Base-by-base conservation (phyloP, 352 stramenopile genomes). In the Salisapilia sapeloensis region DNA sequence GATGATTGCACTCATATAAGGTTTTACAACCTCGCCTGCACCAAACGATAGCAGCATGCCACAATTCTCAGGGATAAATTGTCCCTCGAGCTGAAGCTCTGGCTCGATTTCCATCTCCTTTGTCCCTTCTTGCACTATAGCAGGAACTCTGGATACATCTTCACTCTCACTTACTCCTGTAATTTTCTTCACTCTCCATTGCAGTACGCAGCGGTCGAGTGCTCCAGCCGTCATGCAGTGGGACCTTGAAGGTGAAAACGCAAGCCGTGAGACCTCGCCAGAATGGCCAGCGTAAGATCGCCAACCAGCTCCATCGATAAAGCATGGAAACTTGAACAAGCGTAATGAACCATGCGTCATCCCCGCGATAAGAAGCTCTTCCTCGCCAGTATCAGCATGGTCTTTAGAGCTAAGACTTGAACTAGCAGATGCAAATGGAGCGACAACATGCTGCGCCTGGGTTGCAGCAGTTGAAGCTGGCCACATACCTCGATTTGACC, bases 401-500 rank as follows among this genome's bases (percentile, higher is more conserved):
- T n/a, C n/a, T n/a, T n/a, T n/a, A n/a, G n/a, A n/a, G n/a, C n/a
- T n/a, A n/a, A n/a, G n/a, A n/a, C n/a, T n/a, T n/a, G n/a, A n/a
- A n/a, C n/a, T n/a, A n/a, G n/a, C n/a, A n/a, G n/a, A n/a, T n/a
- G n/a, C n/a, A n/a, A n/a, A n/a, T n/a, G n/a, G n/a, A n/a, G n/a
- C n/a, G n/a, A n/a, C n/a, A n/a, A n/a, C n/a, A n/a, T n/a, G n/a
- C 38, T 78, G 44, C 34, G 63, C 36, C 4, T 63, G 40, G 4
- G 27, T 33, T 8, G 48, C 33, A 17, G 48, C 35, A 1, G 42
- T 39, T 1, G 48, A 31, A 9, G 53, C 56, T 0, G 59, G 56
- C 61, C 67, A 87, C 11, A 67, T 31, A 6, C 65, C 71, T 27
- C 81, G 71, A 36, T 82, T 84, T 11, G 29, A 61, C 71, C 71